Evolutionary conservation across 805 yeast species (phyloP).

Genomic region (Geotrichum ghanense): DNA sequence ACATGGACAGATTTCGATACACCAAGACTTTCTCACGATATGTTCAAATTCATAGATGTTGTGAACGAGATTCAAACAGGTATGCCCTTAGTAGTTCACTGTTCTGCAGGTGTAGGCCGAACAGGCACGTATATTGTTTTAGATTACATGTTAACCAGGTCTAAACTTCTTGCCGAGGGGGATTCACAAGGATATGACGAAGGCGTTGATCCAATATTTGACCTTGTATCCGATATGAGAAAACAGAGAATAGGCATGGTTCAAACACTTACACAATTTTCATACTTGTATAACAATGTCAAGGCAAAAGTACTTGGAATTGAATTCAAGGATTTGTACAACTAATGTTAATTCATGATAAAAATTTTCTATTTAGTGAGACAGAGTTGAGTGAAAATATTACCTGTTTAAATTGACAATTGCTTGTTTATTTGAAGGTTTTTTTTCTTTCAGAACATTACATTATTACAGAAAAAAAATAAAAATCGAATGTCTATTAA

Average conservation of each 20-base stretch:
- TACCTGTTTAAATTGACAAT: too few species aligned
- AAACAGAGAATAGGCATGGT: constrained; percentile 33
- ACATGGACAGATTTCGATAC: constrained; percentile 82
- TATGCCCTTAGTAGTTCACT: constrained; percentile 70
- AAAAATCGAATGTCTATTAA: too few species aligned
- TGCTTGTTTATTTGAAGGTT: too few species aligned
- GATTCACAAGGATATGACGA: constrained; percentile 27
- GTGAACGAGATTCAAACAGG: constrained; percentile 31
- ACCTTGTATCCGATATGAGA: constrained; percentile 26
- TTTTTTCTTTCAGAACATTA: too few species aligned
- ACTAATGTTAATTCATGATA: too few species aligned
- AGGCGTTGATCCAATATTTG: constrained; percentile 17
- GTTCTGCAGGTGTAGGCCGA: constrained; percentile 96
- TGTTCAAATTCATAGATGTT: constrained; percentile 40
- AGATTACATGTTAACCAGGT: constrained; percentile 34
- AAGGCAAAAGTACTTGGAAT: not conserved
- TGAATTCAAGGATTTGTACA: not conserved
- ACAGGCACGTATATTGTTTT: constrained; percentile 81
- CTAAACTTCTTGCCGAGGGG: constrained; percentile 8
- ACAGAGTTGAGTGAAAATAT: too few species aligned
- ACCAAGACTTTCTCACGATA: constrained; percentile 39
- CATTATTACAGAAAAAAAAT: too few species aligned
- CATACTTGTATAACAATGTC: constrained; percentile 23
- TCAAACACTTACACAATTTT: constrained; percentile 28
- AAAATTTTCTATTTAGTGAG: too few species aligned